phyloP scores from a whole-genome alignment of 2,329 filamentous ascomycete genomes.

The Elsinoe necatrix region DNA sequence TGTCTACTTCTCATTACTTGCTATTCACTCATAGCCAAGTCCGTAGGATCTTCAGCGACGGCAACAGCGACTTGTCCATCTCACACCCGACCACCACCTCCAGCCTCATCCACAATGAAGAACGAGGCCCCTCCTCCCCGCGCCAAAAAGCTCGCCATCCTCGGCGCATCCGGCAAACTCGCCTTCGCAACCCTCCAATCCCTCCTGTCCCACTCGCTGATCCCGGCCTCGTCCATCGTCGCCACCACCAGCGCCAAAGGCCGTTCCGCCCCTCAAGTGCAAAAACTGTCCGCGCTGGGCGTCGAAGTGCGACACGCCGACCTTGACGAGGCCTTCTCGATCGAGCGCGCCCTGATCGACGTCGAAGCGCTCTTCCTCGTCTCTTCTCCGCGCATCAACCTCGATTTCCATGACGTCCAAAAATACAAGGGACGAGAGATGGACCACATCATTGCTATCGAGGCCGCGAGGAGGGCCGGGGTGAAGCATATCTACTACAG shows the following conservation, averaged over 20 bases:
- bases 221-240: constrained; percentile 32
- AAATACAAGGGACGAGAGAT: constrained; percentile 36
- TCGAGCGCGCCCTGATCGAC: constrained; percentile 29
- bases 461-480: constrained; percentile 34
- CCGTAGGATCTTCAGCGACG: too few species aligned
- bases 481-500: constrained; percentile 42
- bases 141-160: constrained; percentile 31
- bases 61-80: too few species aligned
- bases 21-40: too few species aligned
- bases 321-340: constrained; percentile 33
- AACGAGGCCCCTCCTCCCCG: background rate
- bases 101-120: background rate
- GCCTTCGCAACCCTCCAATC: constrained; percentile 37
- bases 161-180: constrained; percentile 39
- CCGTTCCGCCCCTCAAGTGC: constrained; percentile 18
- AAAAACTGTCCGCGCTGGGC: constrained; percentile 16
- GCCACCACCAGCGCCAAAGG: constrained; percentile 29
- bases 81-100: background rate
- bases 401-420: constrained; percentile 38
- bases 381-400: constrained; percentile 36
- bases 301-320: constrained; percentile 32
- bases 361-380: constrained; percentile 39
- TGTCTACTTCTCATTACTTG: background rate
- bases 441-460: constrained; percentile 37
- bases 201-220: constrained; percentile 35